A percentile compares a stretch with the other conserved stretches of the same genome.
These are phyloP conservation scores for Apiospora saccharicola DNA, from an alignment of 2,329 filamentous ascomycete genomes.

Conservation along the genomic window DNA sequence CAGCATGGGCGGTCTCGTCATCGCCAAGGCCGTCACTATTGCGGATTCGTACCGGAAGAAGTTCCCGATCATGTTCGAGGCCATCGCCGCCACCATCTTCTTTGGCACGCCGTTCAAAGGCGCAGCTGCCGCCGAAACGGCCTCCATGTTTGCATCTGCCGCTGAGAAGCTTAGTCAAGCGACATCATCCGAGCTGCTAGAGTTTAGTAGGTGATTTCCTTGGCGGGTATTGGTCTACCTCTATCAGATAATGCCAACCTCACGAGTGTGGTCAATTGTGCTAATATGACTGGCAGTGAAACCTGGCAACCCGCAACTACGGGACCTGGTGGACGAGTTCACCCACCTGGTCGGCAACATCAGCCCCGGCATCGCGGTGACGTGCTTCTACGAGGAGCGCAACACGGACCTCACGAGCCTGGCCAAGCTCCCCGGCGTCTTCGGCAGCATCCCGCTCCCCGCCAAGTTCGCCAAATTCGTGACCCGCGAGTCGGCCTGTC, in stretches of 20 bases:
- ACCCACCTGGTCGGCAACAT: slow-evolving; percentile 45
- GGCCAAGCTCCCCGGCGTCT: slow-evolving; percentile 42
- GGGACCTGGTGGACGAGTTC: slow-evolving; percentile 49
- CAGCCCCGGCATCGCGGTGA: slow-evolving; percentile 48
- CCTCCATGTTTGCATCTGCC: slow-evolving; percentile 46
- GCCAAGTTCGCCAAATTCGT: slow-evolving; percentile 49
- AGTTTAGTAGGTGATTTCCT: slow-evolving; percentile 28
- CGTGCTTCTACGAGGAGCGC: slow-evolving; percentile 51
- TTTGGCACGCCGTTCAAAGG: slow-evolving; percentile 53
- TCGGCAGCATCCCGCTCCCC: slow-evolving; percentile 41
- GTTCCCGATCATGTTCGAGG: slow-evolving; percentile 50
- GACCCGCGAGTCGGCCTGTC: slow-evolving; percentile 48
- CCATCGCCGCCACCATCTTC: slow-evolving; percentile 48
- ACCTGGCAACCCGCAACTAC: slow-evolving; percentile 47
- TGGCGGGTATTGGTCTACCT: no score
- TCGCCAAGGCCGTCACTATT: slow-evolving; percentile 49
- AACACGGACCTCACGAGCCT: slow-evolving; percentile 48
- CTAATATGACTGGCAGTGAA: slow-evolving; percentile 41
- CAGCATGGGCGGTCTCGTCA: slow-evolving; percentile 53
- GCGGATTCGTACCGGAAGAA: slow-evolving; percentile 45
- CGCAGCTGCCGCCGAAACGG: slow-evolving; percentile 45
- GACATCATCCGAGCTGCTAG: slow-evolving; percentile 46
- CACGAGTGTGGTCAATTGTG: no score
- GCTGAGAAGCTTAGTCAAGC: slow-evolving; percentile 45
- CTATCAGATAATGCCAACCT: no score